Evolutionary conservation across 257 asterid species (phyloP).

Genomic region (Solanum pimpinellifolium): DNA sequence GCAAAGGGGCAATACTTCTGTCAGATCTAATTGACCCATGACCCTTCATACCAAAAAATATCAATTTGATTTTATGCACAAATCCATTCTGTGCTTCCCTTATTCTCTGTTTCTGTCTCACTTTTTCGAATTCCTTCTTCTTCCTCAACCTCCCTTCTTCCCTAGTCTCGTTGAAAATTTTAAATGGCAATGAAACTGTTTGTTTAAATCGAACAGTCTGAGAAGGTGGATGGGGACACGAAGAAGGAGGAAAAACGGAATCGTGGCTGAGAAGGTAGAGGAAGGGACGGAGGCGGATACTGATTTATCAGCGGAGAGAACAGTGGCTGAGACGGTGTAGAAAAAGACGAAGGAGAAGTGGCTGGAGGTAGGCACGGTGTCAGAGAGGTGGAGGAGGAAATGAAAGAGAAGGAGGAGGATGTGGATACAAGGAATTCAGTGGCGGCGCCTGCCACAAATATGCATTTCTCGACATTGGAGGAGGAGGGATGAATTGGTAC

Average conservation of each 20-base stretch:
- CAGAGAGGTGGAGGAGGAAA: not conserved
- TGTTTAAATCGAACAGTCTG: not conserved
- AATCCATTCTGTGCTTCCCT: not conserved
- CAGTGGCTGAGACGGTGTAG: not conserved
- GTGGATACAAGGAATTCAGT: not conserved
- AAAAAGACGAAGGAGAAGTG: not conserved
- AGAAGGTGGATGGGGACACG: not conserved
- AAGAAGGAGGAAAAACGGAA: not conserved
- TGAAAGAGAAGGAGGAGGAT: no score
- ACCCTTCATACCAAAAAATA: not conserved
- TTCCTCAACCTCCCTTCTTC: not conserved
- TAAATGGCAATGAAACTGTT: not conserved
- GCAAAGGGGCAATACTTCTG: not conserved
- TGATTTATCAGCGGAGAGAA: not conserved
- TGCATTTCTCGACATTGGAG: not conserved
- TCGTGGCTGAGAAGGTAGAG: not conserved
- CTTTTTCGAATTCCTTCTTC: not conserved
- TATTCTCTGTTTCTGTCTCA: not conserved
- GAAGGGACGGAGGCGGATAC: not conserved
- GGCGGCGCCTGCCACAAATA: not conserved
- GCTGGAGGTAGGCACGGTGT: not conserved
- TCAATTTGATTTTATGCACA: not conserved
- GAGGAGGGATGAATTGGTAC: not conserved
- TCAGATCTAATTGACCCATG: not conserved
- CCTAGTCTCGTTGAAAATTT: not conserved